These are phyloP conservation scores for Tetraselmis striata DNA, from an alignment of 139 green algal species.

Conservation along the genomic window DNA sequence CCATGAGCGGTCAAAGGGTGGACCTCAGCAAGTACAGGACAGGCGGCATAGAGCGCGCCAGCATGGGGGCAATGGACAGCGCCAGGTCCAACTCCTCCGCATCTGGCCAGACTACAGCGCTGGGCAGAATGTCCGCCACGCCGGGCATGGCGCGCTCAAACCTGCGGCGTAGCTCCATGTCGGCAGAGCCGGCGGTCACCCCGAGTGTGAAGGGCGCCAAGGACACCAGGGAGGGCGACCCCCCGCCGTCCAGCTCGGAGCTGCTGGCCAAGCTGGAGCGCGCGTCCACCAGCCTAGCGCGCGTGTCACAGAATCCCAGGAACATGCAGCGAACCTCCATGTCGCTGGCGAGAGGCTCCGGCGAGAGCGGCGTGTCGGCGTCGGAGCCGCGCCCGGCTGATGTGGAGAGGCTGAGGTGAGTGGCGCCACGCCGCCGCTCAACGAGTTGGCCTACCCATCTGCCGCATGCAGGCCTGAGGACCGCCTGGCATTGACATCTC, in stretches of 20 bases:
- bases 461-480: background rate
- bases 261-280: background rate
- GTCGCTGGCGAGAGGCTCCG: background rate
- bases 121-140: background rate
- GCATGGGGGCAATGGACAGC: background rate
- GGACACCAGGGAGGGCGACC: background rate
- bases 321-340: background rate
- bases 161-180: background rate
- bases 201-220: background rate
- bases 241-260: background rate
- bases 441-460: background rate
- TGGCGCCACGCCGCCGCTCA: background rate
- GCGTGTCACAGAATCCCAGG: background rate
- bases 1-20: no score
- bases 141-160: background rate
- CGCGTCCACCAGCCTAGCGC: background rate
- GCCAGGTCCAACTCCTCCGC: no score
- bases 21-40: background rate
- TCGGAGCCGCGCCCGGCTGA: background rate
- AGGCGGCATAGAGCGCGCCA: background rate
- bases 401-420: background rate
- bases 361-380: background rate
- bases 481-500: background rate
- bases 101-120: background rate
- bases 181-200: background rate